These are phyloP conservation scores for Claviceps arundinis DNA, from an alignment of 2,329 filamentous ascomycete genomes.

Conservation along the genomic window DNA sequence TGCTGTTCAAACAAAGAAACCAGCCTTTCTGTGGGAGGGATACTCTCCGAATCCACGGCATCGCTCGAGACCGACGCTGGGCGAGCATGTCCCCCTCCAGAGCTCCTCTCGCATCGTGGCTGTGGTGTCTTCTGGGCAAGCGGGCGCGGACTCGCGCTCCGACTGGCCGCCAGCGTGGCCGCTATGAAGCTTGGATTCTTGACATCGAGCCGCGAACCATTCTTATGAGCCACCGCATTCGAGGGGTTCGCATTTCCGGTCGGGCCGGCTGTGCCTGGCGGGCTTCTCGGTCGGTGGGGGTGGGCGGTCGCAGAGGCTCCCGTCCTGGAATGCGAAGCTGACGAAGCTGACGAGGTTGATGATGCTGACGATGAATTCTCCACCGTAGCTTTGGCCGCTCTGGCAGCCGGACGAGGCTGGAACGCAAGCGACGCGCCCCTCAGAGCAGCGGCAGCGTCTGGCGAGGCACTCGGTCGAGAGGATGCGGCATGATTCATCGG, in stretches of 20 bases:
- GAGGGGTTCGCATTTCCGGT: background rate
- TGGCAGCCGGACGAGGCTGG: conserved; percentile 15
- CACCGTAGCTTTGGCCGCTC: background rate
- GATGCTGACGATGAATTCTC: conserved; percentile 1
- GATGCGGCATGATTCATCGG: conserved; percentile 22
- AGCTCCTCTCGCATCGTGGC: conserved; percentile 16
- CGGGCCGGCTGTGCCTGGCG: too few species aligned
- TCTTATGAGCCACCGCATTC: background rate
- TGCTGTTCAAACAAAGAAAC: conserved; percentile 55
- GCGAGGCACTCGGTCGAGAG: conserved; percentile 16
- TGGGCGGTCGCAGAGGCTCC: conserved; percentile 27
- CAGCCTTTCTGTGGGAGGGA: conserved; percentile 49
- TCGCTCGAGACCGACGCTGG: conserved; percentile 10
- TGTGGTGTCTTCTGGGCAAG: conserved; percentile 7
- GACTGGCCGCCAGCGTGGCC: conserved; percentile 46
- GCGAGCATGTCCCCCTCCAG: conserved; percentile 9
- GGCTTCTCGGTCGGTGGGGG: background rate
- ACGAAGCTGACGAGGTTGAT: conserved; percentile 7
- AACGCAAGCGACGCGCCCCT: conserved; percentile 44
- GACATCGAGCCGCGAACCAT: conserved; percentile 16
- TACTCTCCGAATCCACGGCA: conserved; percentile 37
- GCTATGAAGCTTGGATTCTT: conserved; percentile 42
- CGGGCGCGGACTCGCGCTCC: conserved; percentile 29
- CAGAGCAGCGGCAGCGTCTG: conserved; percentile 31
- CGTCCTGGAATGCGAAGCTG: background rate